phyloP scores from a whole-genome alignment of 2,329 filamentous ascomycete genomes.

The Calycina herbarum region DNA sequence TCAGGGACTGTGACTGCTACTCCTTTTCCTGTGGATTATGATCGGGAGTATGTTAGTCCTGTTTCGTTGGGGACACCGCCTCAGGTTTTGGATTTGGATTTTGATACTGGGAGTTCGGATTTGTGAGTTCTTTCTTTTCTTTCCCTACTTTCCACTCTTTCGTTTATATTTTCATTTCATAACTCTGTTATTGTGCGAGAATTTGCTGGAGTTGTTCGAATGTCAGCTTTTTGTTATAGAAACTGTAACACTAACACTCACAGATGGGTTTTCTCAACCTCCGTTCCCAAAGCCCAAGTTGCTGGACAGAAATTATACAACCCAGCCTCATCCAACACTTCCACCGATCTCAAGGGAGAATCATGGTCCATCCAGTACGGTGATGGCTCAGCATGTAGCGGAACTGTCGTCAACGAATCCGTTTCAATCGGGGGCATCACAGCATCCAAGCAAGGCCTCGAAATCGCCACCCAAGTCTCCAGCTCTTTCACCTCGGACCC shows the following conservation, averaged over 20 bases:
- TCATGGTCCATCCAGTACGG: constrained; percentile 32
- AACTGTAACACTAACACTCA: neutral
- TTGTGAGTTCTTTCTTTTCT: constrained; percentile 14
- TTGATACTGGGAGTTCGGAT: constrained; percentile 28
- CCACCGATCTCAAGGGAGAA: constrained; percentile 17
- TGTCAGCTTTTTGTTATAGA: neutral
- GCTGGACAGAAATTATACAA: constrained; percentile 27
- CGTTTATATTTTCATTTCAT: neutral
- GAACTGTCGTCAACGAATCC: constrained; percentile 25
- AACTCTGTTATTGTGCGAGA: neutral
- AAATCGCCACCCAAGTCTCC: constrained; percentile 26
- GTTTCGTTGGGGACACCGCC: constrained; percentile 24
- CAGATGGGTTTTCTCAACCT: constrained; percentile 31
- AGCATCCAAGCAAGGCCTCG: constrained; percentile 24
- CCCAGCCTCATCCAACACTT: constrained; percentile 19
- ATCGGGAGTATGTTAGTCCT: constrained; percentile 21
- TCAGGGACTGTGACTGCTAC: constrained; percentile 10
- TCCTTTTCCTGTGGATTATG: constrained; percentile 15
- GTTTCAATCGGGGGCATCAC: constrained; percentile 26
- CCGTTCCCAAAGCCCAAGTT: constrained; percentile 21
- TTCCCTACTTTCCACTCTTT: neutral
- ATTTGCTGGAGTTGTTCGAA: neutral
- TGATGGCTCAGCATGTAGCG: constrained; percentile 37
- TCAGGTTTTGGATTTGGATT: constrained; percentile 22
- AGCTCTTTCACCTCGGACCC: constrained; percentile 30